phyloP scores from a whole-genome alignment of 768 basidiomycete genomes.

The Podaxis pistillaris region DNA sequence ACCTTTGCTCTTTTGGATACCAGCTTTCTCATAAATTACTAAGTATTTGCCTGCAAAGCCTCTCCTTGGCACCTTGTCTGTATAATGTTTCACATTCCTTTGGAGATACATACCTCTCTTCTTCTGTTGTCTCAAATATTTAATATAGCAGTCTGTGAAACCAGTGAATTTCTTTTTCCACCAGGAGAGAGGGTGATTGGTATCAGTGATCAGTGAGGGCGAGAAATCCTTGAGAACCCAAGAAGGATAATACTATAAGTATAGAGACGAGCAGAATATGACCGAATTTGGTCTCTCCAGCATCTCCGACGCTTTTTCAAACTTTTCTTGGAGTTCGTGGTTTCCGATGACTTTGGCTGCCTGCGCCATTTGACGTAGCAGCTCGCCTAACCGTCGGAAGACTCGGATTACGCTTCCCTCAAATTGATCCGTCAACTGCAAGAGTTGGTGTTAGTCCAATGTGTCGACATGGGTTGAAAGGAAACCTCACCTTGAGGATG shows the following conservation, averaged over 20 bases:
- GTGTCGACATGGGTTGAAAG: background rate
- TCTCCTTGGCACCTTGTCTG: background rate
- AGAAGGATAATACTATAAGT: conserved; percentile 35
- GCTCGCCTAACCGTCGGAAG: conserved; percentile 91
- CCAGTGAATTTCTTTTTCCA: background rate
- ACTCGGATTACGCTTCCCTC: conserved; percentile 97
- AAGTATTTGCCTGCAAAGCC: too few relatives aligned
- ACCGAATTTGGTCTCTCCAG: conserved; percentile 93
- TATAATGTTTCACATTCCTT: background rate
- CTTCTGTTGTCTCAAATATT: background rate
- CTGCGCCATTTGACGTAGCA: conserved; percentile 93
- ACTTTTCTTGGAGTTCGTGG: conserved; percentile 89
- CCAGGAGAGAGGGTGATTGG: too few relatives aligned
- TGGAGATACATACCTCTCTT: background rate
- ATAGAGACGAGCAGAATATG: conserved; percentile 86
- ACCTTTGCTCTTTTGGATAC: background rate
- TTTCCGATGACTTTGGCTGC: conserved; percentile 98
- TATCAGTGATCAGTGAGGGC: too few relatives aligned
- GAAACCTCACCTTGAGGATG: conserved; percentile 79
- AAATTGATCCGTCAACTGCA: conserved; percentile 90
- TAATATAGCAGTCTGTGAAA: background rate
- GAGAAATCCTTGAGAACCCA: too few relatives aligned
- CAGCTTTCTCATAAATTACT: background rate
- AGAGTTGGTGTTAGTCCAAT: background rate
- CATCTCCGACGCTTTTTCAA: conserved; percentile 89